phyloP scores from a whole-genome alignment of 2,329 filamentous ascomycete genomes.

The Pseudogymnoascus sp. region DNA sequence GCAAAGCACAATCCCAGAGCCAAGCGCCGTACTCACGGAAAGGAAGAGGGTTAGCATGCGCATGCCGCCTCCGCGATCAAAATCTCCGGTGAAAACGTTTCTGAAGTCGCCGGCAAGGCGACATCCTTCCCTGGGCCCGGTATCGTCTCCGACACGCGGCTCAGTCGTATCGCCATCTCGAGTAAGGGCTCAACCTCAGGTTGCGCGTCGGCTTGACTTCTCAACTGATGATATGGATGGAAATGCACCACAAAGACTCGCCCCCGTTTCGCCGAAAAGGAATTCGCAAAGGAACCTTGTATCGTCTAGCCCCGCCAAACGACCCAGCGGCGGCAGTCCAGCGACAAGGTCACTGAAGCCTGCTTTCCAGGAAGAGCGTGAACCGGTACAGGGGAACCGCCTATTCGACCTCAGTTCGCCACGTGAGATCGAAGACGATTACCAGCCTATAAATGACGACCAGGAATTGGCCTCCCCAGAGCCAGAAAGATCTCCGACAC shows the following conservation, averaged over 20 bases:
- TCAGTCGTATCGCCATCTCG: constrained; percentile 22
- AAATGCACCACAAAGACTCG: constrained; percentile 8
- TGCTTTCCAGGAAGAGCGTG: neutral
- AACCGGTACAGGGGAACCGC: neutral
- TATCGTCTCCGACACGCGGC: constrained; percentile 25
- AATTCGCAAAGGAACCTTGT: constrained; percentile 18
- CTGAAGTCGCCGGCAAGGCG: constrained; percentile 29
- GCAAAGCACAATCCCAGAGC: constrained; percentile 48
- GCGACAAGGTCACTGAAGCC: neutral
- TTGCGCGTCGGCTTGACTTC: constrained; percentile 28
- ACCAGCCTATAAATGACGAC: neutral
- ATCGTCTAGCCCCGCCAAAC: neutral
- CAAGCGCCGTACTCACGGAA: constrained; percentile 36
- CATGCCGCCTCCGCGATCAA: constrained; percentile 28
- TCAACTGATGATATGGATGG: constrained; percentile 21
- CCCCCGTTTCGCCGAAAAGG: constrained; percentile 1
- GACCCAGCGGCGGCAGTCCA: neutral
- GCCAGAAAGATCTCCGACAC: neutral
- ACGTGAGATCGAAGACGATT: neutral
- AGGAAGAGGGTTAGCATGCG: constrained; percentile 25
- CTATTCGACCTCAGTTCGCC: constrained; percentile 2
- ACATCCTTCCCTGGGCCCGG: constrained; percentile 26
- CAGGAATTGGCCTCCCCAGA: neutral
- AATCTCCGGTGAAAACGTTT: constrained; percentile 30
- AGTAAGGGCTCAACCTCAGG: constrained; percentile 19